A percentile compares a stretch with the other conserved stretches of the same genome.
Evolutionary conservation across 306 rosid genomes (phyloP).

Genomic region (Citrullus mucosospermus): DNA sequence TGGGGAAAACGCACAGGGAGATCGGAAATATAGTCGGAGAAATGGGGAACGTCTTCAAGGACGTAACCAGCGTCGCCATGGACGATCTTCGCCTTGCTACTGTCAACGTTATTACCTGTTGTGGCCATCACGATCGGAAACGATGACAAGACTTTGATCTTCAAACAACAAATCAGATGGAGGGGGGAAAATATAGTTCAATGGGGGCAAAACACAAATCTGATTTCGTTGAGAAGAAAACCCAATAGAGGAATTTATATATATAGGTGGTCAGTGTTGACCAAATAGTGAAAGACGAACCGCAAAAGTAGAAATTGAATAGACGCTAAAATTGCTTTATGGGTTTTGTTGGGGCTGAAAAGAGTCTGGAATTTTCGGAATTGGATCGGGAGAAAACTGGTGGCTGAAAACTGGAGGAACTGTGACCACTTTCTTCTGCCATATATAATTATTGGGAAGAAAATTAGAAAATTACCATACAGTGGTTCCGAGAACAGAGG

Average conservation of each 20-base stretch:
- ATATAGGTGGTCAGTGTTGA: slow-evolving; percentile 1
- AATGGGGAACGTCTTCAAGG: slow-evolving; percentile 54
- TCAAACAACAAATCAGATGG: not conserved
- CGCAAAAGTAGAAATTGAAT: not conserved
- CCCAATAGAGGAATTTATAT: not conserved
- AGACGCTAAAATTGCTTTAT: not conserved
- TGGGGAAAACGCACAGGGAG: slow-evolving; percentile 24
- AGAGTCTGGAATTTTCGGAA: not conserved
- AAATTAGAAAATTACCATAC: not conserved
- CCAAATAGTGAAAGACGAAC: not conserved
- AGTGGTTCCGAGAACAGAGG: not conserved
- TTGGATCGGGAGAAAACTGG: slow-evolving; percentile 2
- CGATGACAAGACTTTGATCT: not conserved
- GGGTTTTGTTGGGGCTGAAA: not conserved
- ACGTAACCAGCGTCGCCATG: slow-evolving; percentile 38
- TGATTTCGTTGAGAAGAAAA: not conserved
- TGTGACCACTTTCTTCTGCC: not conserved
- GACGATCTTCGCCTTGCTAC: slow-evolving; percentile 18
- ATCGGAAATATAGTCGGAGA: slow-evolving; percentile 34
- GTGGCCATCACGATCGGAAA: slow-evolving; percentile 7
- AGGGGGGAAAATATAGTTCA: not conserved
- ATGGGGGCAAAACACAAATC: not conserved
- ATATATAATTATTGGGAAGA: not conserved
- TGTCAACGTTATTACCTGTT: not conserved
- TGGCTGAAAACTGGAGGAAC: slow-evolving; percentile 10